Conservation (phyloP, 2,329 filamentous ascomycete genomes). For the Talaromyces piceae region DNA sequence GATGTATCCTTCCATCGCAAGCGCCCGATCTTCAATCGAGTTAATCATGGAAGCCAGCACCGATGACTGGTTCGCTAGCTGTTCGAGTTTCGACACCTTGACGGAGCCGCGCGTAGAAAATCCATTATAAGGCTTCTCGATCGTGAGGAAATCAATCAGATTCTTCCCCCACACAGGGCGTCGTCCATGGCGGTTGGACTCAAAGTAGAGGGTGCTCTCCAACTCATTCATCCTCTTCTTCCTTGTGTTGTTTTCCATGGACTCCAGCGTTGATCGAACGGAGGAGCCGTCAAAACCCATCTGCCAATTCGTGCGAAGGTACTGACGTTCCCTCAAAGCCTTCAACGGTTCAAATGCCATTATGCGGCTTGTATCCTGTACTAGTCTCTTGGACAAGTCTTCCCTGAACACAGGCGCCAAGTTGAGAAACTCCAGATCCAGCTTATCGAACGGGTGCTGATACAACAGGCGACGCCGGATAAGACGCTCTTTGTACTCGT, state of each 20-base stretch:
- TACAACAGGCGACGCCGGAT: constrained; percentile 61
- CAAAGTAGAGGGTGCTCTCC: constrained; percentile 72
- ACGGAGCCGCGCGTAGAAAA: constrained; percentile 49
- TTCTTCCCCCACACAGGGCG: constrained; percentile 73
- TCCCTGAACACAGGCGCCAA: constrained; percentile 68
- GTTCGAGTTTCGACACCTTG: constrained; percentile 59
- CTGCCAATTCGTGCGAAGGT: constrained; percentile 46
- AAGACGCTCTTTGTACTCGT: constrained; percentile 62
- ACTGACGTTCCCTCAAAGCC: constrained; percentile 65
- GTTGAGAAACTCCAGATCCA: constrained; percentile 71
- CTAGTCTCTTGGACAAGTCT: constrained; percentile 47
- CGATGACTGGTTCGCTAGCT: constrained; percentile 64
- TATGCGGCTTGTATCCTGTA: constrained; percentile 53
- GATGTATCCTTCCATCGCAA: constrained; percentile 64
- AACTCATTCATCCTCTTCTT: constrained; percentile 69
- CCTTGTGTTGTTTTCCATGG: constrained; percentile 63
- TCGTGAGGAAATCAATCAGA: constrained; percentile 65
- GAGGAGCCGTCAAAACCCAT: constrained; percentile 59
- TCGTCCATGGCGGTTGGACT: constrained; percentile 71
- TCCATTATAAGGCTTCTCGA: constrained; percentile 54
- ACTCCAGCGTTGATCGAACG: constrained; percentile 61
- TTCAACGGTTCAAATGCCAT: constrained; percentile 64
- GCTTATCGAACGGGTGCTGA: constrained; percentile 53
- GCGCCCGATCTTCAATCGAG: constrained; percentile 65
- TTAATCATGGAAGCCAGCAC: constrained; percentile 54